These are phyloP conservation scores for Phallus indusiatus DNA, from an alignment of 768 basidiomycete species.

Conservation along the genomic window DNA sequence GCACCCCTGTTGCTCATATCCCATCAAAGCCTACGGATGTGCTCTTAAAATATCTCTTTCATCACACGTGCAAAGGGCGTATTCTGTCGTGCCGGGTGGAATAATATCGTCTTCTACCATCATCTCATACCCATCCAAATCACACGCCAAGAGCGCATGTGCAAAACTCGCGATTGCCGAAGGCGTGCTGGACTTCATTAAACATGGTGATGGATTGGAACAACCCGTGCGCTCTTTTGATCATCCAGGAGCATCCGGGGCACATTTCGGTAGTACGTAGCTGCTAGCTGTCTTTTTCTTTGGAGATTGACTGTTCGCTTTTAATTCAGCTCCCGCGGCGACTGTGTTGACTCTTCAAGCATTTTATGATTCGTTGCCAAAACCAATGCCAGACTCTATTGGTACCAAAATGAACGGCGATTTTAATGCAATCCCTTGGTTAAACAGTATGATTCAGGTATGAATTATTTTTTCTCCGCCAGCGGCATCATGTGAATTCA, in stretches of 20 bases:
- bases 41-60: constrained; percentile 48
- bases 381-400: constrained; percentile 50
- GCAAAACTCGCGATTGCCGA: constrained; percentile 44
- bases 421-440: constrained; percentile 44
- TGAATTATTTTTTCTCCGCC: constrained; percentile 2
- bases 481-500: too few species aligned
- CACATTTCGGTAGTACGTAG: too few species aligned
- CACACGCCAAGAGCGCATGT: constrained; percentile 39
- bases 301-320: background rate
- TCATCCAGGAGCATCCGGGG: too few species aligned
- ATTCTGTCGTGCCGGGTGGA: constrained; percentile 39
- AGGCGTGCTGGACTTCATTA: constrained; percentile 51
- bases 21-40: constrained; percentile 29
- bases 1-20: constrained; percentile 21
- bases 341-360: constrained; percentile 36
- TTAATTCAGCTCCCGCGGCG: constrained; percentile 4
- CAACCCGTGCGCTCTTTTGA: too few species aligned
- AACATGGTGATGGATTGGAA: constrained; percentile 42
- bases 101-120: constrained; percentile 13
- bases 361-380: constrained; percentile 58
- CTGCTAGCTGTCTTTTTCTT: background rate
- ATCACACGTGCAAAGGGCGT: constrained; percentile 38
- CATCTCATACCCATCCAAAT: constrained; percentile 20
- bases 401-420: constrained; percentile 36
- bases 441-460: constrained; percentile 40